Base-by-base conservation (phyloP, 1,284 basidiomycete species). In the Pseudozyma sp. region DNA sequence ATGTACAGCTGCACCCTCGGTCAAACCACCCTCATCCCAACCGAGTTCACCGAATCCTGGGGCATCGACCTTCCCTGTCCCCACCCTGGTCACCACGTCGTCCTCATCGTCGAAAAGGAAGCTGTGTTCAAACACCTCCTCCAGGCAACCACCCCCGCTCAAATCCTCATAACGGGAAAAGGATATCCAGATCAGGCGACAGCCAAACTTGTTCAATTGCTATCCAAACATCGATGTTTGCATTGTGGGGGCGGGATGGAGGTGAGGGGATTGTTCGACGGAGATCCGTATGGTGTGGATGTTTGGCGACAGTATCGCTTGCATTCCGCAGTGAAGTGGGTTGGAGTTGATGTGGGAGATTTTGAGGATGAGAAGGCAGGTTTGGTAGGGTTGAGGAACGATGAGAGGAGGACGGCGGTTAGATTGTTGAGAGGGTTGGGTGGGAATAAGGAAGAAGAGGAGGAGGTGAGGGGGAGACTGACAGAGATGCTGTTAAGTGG, bases 31-130 rank as follows among this genome's bases (percentile, higher is more conserved):
- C 4, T 56, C 7, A 57, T 74, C 13, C 67, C 66, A 3, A n/a
- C 59, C 24, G 62, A 69, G 42, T 40, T 66, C 1, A n/a, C 5
- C 14, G n/a, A 33, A 4, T 30, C 13, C 4, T 68, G 60, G 51
- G 19, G 37, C 3, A 54, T 72, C 19, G n/a, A 31, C 9, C n/a
- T 61, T 16, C n/a, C 3, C 16, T 58, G 55, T 40, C n/a, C 6
- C 11, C 8, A 30, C 16, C 56, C 45, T 6, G 17, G n/a, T 1
- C 70, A 52, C 3, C 45, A 57, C 7, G 59, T 74, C 29, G 57
- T 79, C n/a, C 44, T 82, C 7, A 50, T 82, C 2, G 80, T 82
- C 4, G 81, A 82, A 60, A 82, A 82, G 39, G 78, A 81, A 35
- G 77, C 79, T 0, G 66, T 69, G 17, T 79, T 79, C 50, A 62